Evolutionary conservation across 371 early-diverging fungal genomes (phyloP), one percentile per base, ranked within the genome.

Genomic region (Mucor velutinosus): DNA sequence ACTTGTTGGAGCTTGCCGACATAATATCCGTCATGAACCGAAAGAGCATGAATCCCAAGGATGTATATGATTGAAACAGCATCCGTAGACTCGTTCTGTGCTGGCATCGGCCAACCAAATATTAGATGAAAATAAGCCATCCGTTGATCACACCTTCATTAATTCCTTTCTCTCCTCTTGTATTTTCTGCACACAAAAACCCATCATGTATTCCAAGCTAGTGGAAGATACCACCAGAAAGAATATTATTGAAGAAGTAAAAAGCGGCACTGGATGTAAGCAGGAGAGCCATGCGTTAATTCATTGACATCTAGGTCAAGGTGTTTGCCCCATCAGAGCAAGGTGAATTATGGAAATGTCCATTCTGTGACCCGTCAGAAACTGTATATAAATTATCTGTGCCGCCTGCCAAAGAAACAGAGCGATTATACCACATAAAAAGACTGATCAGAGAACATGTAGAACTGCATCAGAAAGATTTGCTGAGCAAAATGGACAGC

Each of bases 271-370:
- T 4, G 11, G 6, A 6, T 7, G 2, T 57, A 3, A 29, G 27
- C 17, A 29, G 0, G n/a, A 17, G 32, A 14, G 17, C 17, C 32
- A 19, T 19, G 6, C 29, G 14, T 11, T 29, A 39, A 64, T 14
- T 29, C 2, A 41, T n/a, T 32, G 32, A 25, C 8, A 12, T 19
- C 45, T 32, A 67, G 68, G 58, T 67, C n/a, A 21, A 47, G 19
- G 19, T 57, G 17, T 67, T 67, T 58, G 2, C 37, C 35, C 37
- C 62, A 17, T 21, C 58, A 47, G n/a, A 35, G 11, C 37, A 61
- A 17, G 71, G 59, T n/a, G 47, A 58, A 14, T 8, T 51, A 8
- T 71, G 71, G 71, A 5, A 21, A 45, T 71, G 71, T 51, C 71
- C 71, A 5, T 65, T 66, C 12, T 71, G 71, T 33, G 27, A 71